Conservation (phyloP, 306 rosid species). For the Dryas drummondii region DNA sequence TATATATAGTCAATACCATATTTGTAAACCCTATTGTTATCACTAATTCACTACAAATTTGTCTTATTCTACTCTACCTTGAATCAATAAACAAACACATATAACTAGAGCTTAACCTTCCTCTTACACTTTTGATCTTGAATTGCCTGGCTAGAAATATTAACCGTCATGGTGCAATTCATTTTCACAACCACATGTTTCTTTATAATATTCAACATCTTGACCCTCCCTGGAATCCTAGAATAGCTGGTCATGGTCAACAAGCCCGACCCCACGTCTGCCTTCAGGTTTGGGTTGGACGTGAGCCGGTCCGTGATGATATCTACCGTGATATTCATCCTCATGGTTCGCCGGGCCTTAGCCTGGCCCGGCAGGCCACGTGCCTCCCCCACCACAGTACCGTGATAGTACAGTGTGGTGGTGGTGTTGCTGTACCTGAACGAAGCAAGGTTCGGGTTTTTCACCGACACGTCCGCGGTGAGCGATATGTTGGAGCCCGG, state of each 20-base stretch:
- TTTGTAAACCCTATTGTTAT: too few relatives aligned
- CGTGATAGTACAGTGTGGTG: constrained; percentile 44
- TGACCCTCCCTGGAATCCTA: constrained; percentile 58
- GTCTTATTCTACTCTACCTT: too few relatives aligned
- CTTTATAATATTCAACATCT: constrained; percentile 41
- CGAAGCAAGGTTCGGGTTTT: constrained; percentile 56
- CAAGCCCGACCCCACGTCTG: constrained; percentile 38
- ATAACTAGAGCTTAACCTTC: constrained; percentile 43
- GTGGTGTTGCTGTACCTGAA: constrained; percentile 60
- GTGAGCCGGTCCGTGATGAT: constrained; percentile 33
- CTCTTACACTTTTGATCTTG: constrained; percentile 49
- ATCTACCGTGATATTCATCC: constrained; percentile 54
- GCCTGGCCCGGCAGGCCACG: constrained; percentile 51
- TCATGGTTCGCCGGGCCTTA: constrained; percentile 41
- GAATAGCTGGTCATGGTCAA: constrained; percentile 52
- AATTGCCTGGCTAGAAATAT: constrained; percentile 42
- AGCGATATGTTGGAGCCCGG: constrained; percentile 50
- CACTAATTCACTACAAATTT: too few relatives aligned
- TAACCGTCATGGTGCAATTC: constrained; percentile 47
- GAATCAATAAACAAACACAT: too few relatives aligned
- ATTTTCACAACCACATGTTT: constrained; percentile 58
- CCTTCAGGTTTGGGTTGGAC: constrained; percentile 24
- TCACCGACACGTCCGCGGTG: constrained; percentile 50
- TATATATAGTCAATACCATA: too few relatives aligned
- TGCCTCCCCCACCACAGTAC: constrained; percentile 51